Evolutionary conservation across 108 stramenopile genomes (phyloP).

Genomic region (Discostella pseudostelligera): DNA sequence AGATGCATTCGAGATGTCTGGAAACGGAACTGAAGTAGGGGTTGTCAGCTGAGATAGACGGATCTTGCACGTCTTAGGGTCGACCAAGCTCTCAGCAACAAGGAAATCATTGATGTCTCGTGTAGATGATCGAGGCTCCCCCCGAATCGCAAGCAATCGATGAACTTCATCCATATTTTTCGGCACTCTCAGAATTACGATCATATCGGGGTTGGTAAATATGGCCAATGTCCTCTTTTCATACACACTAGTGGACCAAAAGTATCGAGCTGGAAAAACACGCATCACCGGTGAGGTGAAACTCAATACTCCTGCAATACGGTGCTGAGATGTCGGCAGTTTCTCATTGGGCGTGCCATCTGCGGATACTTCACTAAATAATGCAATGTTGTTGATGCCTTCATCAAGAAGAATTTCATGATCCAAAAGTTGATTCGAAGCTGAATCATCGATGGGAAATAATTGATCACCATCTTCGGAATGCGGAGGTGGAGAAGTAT

Average conservation of each 20-base stretch:
- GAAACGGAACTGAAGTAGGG: constrained; percentile 49
- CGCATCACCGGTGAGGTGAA: constrained; percentile 25
- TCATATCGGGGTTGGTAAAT: constrained; percentile 55
- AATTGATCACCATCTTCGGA: background rate
- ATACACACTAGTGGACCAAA: constrained; percentile 50
- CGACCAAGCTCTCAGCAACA: constrained; percentile 71
- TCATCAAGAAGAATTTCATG: constrained; percentile 38
- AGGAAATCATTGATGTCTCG: constrained; percentile 44
- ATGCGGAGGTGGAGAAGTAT: background rate
- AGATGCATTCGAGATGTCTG: constrained; percentile 12
- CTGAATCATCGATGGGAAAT: background rate
- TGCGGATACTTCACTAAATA: constrained; percentile 13
- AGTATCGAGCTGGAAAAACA: constrained; percentile 33
- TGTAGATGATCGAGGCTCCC: constrained; percentile 14
- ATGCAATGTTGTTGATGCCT: constrained; percentile 3
- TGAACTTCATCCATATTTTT: constrained; percentile 52
- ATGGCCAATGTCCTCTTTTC: constrained; percentile 45
- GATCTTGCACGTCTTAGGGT: constrained; percentile 72
- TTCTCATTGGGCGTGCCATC: constrained; percentile 20
- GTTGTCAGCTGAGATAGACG: constrained; percentile 76
- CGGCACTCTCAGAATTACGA: constrained; percentile 60
- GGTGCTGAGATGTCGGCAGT: constrained; percentile 60
- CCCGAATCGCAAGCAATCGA: constrained; percentile 48
- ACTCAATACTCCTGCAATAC: constrained; percentile 36
- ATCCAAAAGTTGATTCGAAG: constrained; percentile 1